phyloP scores from a whole-genome alignment of 768 basidiomycete species.

The Lyophyllum decastes region DNA sequence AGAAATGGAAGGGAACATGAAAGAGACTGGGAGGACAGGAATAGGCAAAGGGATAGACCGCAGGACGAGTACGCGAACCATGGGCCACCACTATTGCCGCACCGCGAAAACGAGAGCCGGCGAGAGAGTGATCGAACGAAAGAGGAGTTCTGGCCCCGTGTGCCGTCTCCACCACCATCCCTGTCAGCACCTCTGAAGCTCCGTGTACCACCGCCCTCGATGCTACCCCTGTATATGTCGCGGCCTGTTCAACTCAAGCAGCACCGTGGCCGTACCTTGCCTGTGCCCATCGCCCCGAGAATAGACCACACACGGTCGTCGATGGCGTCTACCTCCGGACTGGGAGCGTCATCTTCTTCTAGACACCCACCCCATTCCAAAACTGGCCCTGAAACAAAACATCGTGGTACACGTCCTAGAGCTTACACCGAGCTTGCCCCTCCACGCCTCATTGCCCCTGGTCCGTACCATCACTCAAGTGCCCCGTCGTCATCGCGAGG shows the following conservation, averaged over 20 bases:
- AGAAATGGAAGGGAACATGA: not conserved
- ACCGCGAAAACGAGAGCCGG: not conserved
- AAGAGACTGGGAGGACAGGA: not conserved
- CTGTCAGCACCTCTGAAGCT: slow-evolving; percentile 5
- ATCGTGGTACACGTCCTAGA: not conserved
- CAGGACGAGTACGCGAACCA: not conserved
- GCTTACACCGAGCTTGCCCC: not conserved
- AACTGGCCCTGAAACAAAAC: not conserved
- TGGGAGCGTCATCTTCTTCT: not conserved
- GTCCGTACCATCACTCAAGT: not conserved
- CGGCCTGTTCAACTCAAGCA: too few species aligned
- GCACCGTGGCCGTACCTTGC: not conserved
- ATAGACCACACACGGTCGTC: not conserved
- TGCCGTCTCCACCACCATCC: slow-evolving; percentile 5
- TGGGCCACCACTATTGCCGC: not conserved
- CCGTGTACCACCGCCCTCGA: slow-evolving; percentile 1
- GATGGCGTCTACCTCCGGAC: not conserved
- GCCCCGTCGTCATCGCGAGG: not conserved
- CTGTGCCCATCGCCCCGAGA: not conserved
- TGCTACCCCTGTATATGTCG: not conserved
- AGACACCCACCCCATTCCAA: not conserved
- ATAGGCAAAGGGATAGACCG: not conserved
- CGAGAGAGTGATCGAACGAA: not conserved
- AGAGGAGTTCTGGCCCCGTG: slow-evolving; percentile 1
- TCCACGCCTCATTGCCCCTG: not conserved